Conservation (phyloP, 1,284 basidiomycete species). For the Melampsora larici-populina region DNA sequence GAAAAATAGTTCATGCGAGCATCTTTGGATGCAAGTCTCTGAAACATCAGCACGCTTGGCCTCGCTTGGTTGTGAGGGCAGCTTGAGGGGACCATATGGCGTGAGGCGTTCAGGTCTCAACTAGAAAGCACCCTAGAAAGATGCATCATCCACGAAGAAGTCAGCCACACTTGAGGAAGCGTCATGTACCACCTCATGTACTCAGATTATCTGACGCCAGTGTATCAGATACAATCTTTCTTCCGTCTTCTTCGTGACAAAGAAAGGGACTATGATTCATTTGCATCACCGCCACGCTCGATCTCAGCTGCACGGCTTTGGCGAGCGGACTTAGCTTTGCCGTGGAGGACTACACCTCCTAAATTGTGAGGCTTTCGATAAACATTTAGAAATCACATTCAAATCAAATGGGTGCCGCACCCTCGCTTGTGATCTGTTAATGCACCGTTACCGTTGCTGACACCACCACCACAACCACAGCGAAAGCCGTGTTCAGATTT, state of each 20-base stretch:
- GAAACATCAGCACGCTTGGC: no score
- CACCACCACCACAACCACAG: conserved; percentile 17
- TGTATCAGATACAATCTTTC: not conserved
- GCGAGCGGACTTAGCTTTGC: conserved; percentile 16
- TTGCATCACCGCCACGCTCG: conserved; percentile 9
- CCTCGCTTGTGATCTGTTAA: conserved; percentile 6
- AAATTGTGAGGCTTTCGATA: conserved; percentile 20
- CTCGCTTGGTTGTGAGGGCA: no score
- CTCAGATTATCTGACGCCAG: conserved; percentile 6
- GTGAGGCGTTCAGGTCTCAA: no score
- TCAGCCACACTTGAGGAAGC: no score
- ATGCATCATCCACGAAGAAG: no score
- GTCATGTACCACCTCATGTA: no score
- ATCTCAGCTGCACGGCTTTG: conserved; percentile 26
- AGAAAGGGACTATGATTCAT: not conserved
- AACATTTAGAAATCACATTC: conserved; percentile 15
- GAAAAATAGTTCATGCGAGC: no score
- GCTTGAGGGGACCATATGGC: no score
- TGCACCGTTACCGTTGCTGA: conserved; percentile 24
- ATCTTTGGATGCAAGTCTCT: no score
- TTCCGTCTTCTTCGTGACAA: not conserved
- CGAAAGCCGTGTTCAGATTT: conserved; percentile 7
- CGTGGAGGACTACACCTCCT: conserved; percentile 2
- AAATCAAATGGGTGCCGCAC: conserved; percentile 20
- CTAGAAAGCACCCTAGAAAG: no score